Conservation (phyloP, 2,329 filamentous ascomycete species). For the Colletotrichum zoysiae region DNA sequence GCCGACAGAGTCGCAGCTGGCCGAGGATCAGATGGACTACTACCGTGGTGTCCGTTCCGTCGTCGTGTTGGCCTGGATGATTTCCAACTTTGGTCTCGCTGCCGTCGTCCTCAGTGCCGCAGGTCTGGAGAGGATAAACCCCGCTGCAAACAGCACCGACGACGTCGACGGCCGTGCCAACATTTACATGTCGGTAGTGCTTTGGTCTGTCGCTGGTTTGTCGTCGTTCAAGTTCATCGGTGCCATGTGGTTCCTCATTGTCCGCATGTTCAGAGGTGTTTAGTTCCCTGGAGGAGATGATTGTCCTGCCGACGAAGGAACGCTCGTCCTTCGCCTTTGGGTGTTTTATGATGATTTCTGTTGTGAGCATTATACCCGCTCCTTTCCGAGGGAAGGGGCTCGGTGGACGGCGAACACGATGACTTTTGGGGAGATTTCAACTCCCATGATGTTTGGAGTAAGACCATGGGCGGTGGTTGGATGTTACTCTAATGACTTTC, state of each 20-base stretch:
- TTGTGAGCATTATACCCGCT: constrained; percentile 41
- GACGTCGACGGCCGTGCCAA: constrained; percentile 70
- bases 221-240: constrained; percentile 90
- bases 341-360: constrained; percentile 30
- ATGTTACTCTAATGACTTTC: constrained; percentile 40
- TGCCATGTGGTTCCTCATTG: constrained; percentile 91
- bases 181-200: constrained; percentile 86
- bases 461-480: constrained; percentile 13
- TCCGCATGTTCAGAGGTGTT: constrained; percentile 84
- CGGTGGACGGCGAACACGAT: constrained; percentile 39
- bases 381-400: constrained; percentile 22
- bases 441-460: constrained; percentile 39
- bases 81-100: constrained; percentile 90
- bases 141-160: constrained; percentile 56
- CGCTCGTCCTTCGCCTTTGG: constrained; percentile 11
- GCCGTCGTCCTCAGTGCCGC: constrained; percentile 89
- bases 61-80: constrained; percentile 96
- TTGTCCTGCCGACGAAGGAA: not conserved
- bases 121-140: constrained; percentile 77
- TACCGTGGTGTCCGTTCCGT: constrained; percentile 95
- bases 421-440: constrained; percentile 20
- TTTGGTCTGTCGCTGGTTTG: constrained; percentile 90
- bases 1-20: constrained; percentile 65
- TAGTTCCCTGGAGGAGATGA: constrained; percentile 48
- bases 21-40: constrained; percentile 96